Evolutionary conservation across 2,329 filamentous ascomycete species (phyloP), one percentile per base, ranked within the genome.

Genomic region (Ophiostoma tasmaniense): DNA sequence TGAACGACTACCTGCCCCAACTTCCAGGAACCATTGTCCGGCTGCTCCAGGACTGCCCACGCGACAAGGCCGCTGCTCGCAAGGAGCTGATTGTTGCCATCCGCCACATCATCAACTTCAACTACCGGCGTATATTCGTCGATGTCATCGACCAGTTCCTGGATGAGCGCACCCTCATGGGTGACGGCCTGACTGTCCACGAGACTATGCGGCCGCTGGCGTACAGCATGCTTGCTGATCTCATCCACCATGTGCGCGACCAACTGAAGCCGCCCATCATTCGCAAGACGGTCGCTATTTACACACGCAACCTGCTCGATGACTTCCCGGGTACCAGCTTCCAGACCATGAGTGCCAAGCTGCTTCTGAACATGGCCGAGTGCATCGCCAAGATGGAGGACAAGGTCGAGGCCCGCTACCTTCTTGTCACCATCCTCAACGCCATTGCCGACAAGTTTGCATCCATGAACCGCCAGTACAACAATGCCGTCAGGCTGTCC

Each of bases 401-500:
- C 76, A 99, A 98, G 80, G 88, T 90, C 61, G 94, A 99, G 77
- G 95, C 95, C 30, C 89, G 96, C 6, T 93, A 98, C 77, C 97
- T 97, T 77, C 81, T 99, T 71, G 92, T 99, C 76, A 95, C 96
- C 88, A 98, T 99, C 62, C 81, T 99, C 69, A 96, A 98, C 78
- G 95, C 96, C 11, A 98, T 99, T 74, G 95, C 92, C 66, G 95
- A 99, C 76, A 99, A 99, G 77, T 98, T 99, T 76, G 93, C 93
- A 1, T 89, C 93, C 2, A 99, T 99, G 95, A 99, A 99, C 76
- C 86, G 92, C 69, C 93, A 98, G 77, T 98, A 96, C 76, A 86
- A 89, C 50, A 99, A 99, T 78, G 93, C 95, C 20, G 91, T 97
- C 64, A 99, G 98, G 80, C 84, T 97, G 5, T 97, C 93, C 14